Conservation (phyloP, 768 basidiomycete species). For the Tulasnella sp. region DNA sequence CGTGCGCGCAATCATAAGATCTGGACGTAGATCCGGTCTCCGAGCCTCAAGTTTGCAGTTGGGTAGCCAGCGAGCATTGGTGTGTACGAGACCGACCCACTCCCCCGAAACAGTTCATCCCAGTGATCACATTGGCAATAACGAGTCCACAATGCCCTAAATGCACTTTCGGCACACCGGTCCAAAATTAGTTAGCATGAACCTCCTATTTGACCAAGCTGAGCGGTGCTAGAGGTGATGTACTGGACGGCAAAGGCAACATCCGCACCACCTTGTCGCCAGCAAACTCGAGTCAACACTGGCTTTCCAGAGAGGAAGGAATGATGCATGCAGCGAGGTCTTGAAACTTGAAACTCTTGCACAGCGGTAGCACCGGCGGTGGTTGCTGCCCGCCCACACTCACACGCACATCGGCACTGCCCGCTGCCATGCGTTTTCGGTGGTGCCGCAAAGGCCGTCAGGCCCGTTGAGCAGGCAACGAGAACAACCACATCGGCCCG, state of each 20-base stretch:
- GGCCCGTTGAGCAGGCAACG: slow-evolving; percentile 1
- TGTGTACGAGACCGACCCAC: neutral
- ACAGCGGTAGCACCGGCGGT: neutral
- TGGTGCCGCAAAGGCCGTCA: neutral
- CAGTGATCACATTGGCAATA: neutral
- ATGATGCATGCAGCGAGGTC: neutral
- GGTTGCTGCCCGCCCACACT: neutral
- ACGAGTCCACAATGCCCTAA: neutral
- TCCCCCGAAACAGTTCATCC: neutral
- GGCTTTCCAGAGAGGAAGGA: neutral
- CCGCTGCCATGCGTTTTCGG: neutral
- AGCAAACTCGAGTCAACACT: neutral
- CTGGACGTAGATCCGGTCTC: neutral
- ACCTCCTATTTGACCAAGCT: neutral
- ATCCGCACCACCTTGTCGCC: neutral
- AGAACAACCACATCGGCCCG: neutral
- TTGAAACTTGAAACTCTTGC: neutral
- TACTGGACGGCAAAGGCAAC: neutral
- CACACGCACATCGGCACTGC: neutral
- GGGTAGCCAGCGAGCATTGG: neutral
- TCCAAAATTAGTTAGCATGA: neutral
- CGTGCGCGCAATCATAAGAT: neutral
- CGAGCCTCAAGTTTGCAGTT: neutral
- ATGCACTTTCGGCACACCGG: neutral
- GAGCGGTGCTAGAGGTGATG: neutral